Conservation (phyloP, 805 yeast genomes). For the Yarrowia sp. region DNA sequence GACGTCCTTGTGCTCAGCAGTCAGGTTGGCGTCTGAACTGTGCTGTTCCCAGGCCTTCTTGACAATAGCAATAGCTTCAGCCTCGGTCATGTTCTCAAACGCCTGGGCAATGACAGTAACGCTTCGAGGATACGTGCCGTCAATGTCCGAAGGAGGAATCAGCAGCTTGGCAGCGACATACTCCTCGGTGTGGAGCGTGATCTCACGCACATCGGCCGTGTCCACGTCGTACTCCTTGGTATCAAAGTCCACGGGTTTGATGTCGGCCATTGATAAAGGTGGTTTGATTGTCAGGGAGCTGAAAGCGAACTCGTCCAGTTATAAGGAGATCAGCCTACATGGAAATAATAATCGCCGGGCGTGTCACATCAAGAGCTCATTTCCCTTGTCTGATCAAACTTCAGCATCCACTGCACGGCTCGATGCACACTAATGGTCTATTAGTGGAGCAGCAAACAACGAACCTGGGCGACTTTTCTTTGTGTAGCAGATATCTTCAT, state of each 20-base stretch:
- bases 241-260: not conserved
- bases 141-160: slow-evolving; percentile 9
- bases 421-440: not conserved
- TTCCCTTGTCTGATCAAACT: not conserved
- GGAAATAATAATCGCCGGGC: not conserved
- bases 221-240: slow-evolving; percentile 8
- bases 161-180: slow-evolving; percentile 21
- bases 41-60: slow-evolving; percentile 54
- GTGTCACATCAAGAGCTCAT: not conserved
- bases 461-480: not conserved
- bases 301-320: not conserved
- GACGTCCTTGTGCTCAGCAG: slow-evolving; percentile 49
- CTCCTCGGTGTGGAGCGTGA: slow-evolving; percentile 22
- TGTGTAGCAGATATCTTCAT: not conserved
- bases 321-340: not conserved
- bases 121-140: slow-evolving; percentile 33
- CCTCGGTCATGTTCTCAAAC: slow-evolving; percentile 50
- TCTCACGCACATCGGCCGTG: slow-evolving; percentile 6
- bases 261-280: not conserved
- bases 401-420: slow-evolving; percentile 4
- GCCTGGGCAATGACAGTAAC: slow-evolving; percentile 54
- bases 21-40: slow-evolving; percentile 58
- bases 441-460: not conserved
- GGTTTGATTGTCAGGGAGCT: no score
- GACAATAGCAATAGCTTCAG: slow-evolving; percentile 55